Percentiles rank a stretch among this genome's conserved stretches.
These are phyloP conservation scores for Ganoderma multipileum DNA, from an alignment of 1,284 basidiomycete species.

Conservation along the genomic window DNA sequence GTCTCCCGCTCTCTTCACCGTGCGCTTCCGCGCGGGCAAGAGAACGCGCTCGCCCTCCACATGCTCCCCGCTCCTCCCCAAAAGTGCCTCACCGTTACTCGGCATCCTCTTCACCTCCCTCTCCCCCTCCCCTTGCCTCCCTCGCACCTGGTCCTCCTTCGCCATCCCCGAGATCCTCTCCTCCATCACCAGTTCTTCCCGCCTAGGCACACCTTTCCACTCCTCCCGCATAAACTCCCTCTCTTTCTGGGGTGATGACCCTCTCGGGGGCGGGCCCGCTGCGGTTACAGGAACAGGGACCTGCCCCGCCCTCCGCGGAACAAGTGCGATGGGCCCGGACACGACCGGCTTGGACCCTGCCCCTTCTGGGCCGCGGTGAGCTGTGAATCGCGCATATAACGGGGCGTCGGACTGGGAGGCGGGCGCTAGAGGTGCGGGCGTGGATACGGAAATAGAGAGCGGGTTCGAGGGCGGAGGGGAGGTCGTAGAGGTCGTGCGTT, in stretches of 20 bases:
- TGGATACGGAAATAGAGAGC: constrained; percentile 14
- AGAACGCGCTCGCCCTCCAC: constrained; percentile 26
- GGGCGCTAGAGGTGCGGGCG: constrained; percentile 18
- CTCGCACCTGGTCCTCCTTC: not conserved
- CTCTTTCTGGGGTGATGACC: constrained; percentile 13
- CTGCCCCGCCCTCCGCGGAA: constrained; percentile 18
- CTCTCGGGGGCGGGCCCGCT: constrained; percentile 6
- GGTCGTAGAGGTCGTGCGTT: constrained; percentile 32
- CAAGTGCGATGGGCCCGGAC: constrained; percentile 38
- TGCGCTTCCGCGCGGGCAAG: constrained; percentile 22
- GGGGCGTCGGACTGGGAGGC: constrained; percentile 30
- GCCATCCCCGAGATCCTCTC: constrained; percentile 4
- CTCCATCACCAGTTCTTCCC: constrained; percentile 4
- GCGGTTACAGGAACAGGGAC: not conserved
- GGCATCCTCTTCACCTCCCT: constrained; percentile 22
- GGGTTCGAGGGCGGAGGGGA: constrained; percentile 20
- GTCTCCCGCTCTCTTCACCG: constrained; percentile 13
- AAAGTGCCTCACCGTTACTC: constrained; percentile 19
- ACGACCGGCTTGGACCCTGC: constrained; percentile 35
- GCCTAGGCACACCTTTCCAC: constrained; percentile 2
- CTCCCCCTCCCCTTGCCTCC: not conserved
- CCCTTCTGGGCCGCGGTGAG: constrained; percentile 22
- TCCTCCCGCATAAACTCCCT: constrained; percentile 5
- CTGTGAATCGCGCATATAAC: constrained; percentile 41
- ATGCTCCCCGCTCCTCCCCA: constrained; percentile 12